A percentile compares a stretch with the other conserved stretches of the same genome.
phyloP scores from a whole-genome alignment of 768 basidiomycete genomes.

The Boletellus emodensis region DNA sequence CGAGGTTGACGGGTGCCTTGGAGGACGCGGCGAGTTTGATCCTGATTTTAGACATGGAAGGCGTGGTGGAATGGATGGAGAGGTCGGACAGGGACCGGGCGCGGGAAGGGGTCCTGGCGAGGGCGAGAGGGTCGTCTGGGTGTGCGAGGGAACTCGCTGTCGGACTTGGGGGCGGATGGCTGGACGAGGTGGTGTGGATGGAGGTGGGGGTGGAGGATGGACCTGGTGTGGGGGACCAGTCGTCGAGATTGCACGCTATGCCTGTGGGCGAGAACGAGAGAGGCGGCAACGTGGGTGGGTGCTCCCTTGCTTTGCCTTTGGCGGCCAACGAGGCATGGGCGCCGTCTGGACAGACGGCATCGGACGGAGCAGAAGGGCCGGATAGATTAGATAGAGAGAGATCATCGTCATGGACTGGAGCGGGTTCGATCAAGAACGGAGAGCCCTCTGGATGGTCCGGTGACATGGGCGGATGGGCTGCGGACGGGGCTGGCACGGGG shows the following conservation, averaged over 20 bases:
- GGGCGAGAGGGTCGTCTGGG: slow-evolving; percentile 10
- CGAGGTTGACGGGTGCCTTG: slow-evolving; percentile 45
- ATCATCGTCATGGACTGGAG: slow-evolving; percentile 1
- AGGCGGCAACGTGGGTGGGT: slow-evolving; percentile 62
- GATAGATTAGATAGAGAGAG: slow-evolving; percentile 26
- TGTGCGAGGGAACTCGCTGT: slow-evolving; percentile 9
- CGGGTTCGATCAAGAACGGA: slow-evolving; percentile 4
- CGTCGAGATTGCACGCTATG: slow-evolving; percentile 41
- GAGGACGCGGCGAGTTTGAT: slow-evolving; percentile 41
- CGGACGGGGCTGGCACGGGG: neutral
- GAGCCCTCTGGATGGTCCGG: slow-evolving; percentile 12
- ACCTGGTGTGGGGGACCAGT: slow-evolving; percentile 34
- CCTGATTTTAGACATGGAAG: slow-evolving; percentile 48
- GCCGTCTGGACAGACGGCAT: slow-evolving; percentile 9
- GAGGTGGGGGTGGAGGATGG: slow-evolving; percentile 35
- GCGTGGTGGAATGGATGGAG: slow-evolving; percentile 42
- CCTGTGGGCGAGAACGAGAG: slow-evolving; percentile 55
- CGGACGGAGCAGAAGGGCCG: slow-evolving; percentile 13
- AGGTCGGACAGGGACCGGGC: slow-evolving; percentile 56
- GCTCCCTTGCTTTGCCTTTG: slow-evolving; percentile 55
- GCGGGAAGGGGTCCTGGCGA: slow-evolving; percentile 39
- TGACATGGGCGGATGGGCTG: slow-evolving; percentile 7
- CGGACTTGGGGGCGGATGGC: slow-evolving; percentile 8
- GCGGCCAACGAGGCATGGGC: slow-evolving; percentile 26
- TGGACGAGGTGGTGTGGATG: slow-evolving; percentile 35